Conservation (phyloP, 1,139 yeast genomes). For the Zygosaccharomyces pseudobailii region DNA sequence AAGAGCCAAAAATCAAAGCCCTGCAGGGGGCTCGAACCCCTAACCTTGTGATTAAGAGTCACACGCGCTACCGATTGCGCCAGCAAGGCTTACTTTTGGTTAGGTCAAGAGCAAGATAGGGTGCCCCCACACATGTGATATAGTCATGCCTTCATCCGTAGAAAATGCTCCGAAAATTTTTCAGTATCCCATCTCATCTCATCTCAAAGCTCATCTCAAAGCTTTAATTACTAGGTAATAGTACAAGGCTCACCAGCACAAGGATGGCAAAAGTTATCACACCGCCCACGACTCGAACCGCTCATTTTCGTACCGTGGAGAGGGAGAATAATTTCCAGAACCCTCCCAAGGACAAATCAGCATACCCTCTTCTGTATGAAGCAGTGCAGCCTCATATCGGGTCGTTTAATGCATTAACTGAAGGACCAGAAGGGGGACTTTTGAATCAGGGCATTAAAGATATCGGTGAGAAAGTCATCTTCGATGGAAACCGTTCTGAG, state of each 20-base stretch:
- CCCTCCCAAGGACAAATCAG: constrained; percentile 84
- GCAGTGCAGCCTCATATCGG: constrained; percentile 96
- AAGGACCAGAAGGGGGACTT: constrained; percentile 79
- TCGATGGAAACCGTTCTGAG: constrained; percentile 54
- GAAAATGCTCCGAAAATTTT: constrained; percentile 6
- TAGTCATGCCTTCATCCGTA: background rate
- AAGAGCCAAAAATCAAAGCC: constrained; percentile 24
- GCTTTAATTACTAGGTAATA: background rate
- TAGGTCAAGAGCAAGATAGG: background rate
- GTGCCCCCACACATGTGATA: background rate
- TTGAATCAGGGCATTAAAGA: constrained; percentile 82
- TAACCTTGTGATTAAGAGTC: constrained; percentile 44
- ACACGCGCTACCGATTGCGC: constrained; percentile 47
- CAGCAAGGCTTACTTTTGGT: constrained; percentile 37
- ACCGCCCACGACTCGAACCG: constrained; percentile 35
- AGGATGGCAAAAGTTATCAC: constrained; percentile 31
- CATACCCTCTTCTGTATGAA: constrained; percentile 74
- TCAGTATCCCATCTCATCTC: constrained; percentile 24
- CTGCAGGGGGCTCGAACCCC: constrained; percentile 46
- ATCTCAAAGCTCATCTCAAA: constrained; percentile 4
- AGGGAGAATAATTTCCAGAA: constrained; percentile 79
- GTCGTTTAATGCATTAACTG: constrained; percentile 91
- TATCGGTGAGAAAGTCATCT: constrained; percentile 78
- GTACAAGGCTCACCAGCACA: constrained; percentile 1
- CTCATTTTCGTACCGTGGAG: constrained; percentile 76